Conservation (phyloP, 192 early-diverging fungal genomes). For the Linnemannia zychae region DNA sequence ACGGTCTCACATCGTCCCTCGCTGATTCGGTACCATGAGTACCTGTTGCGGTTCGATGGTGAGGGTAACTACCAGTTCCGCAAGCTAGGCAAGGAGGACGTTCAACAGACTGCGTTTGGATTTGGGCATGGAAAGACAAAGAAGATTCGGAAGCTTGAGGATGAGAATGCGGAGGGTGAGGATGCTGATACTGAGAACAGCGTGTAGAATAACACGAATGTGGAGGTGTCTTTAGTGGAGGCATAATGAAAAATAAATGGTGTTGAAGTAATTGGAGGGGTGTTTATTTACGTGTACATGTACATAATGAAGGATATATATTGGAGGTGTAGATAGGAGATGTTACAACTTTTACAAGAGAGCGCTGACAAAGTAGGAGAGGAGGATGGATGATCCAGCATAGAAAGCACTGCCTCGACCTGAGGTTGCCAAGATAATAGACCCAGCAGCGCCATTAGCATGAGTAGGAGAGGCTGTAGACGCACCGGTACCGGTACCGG, state of each 20-base stretch:
- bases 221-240: not conserved
- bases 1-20: constrained; percentile 71
- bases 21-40: constrained; percentile 68
- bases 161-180: constrained; percentile 51
- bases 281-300: not conserved
- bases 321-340: not conserved
- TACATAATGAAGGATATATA: not conserved
- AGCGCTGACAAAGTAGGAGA: not conserved
- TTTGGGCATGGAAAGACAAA: constrained; percentile 68
- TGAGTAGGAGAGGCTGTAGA: not conserved
- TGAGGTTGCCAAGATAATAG: not conserved
- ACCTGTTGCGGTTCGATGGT: constrained; percentile 72
- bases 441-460: not conserved
- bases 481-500: not conserved
- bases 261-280: not conserved
- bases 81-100: constrained; percentile 62
- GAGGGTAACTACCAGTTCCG: constrained; percentile 74
- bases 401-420: not conserved
- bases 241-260: constrained; percentile 2
- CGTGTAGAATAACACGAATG: not conserved
- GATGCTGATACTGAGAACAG: constrained; percentile 60
- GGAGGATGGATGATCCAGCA: not conserved
- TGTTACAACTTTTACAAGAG: not conserved
- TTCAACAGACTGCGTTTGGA: constrained; percentile 59
- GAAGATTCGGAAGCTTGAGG: constrained; percentile 55